Evolutionary conservation across 805 yeast genomes (phyloP), one percentile per base, ranked within the genome.

Genomic region (Starmerella ratchasimensis): DNA sequence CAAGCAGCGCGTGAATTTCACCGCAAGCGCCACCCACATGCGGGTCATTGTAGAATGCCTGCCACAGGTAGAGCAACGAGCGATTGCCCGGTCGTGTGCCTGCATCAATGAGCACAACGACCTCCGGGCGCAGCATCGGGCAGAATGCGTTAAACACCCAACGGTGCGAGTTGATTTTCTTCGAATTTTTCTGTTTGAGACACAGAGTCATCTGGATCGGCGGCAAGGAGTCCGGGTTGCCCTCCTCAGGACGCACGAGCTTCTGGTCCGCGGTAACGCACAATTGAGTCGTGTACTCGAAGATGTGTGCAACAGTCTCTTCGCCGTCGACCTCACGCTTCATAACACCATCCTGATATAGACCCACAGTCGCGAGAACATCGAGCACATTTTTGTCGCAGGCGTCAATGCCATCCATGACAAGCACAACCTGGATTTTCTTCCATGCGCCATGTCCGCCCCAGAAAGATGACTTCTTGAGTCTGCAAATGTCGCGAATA

Each of bases 21-120:
- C 80, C 80, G 58, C 79, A 73, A 4, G 80, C 79, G 19, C 80
- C 80, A 4, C 80, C 80, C 20, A 74, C 74, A 40, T 65, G 65
- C 8, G 67, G 64, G 49, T 74, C 71, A 41, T 63, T 59, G 53
- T 72, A 71, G 45, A 74, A 74, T 34, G 72, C 76, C 46, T 71
- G 69, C 80, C 80, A 74, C 37, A 74, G 61, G 44, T 72, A 67
- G 41, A 69, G 66, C 39, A 74, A 58, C 4, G 80, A 65, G 45
- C 69, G 69, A 18, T 68, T 65, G 1, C 70, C 62, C 2, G 80
- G 80, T 48, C 70, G 71, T 13, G 80, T 74, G 37, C 80, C 80
- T 17, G 77, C 76, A 52, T 74, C 80, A 19, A 74, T 59, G 31
- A 74, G 61, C 13, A 72, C 58, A 15, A 72, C 74, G 15, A 72